Evolutionary conservation across 495 filamentous ascomycete species (phyloP).

Genomic region (Astrocystis sublimbata): DNA sequence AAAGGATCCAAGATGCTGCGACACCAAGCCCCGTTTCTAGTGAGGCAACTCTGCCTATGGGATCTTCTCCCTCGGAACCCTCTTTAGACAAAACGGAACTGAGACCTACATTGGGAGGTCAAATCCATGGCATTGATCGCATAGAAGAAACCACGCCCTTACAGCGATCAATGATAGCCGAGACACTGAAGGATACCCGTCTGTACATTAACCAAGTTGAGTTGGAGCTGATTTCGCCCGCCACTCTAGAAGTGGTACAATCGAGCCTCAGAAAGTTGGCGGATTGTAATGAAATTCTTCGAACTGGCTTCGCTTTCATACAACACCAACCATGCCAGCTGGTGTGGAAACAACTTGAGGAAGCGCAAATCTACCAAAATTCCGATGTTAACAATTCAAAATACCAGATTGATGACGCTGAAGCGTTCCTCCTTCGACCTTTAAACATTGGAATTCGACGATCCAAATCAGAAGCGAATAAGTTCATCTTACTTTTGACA

Average conservation of each 20-base stretch:
- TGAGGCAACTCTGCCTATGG: background rate
- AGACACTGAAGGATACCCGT: conserved; percentile 54
- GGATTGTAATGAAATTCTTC: conserved; percentile 62
- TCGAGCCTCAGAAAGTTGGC: conserved; percentile 36
- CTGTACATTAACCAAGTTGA: conserved; percentile 78
- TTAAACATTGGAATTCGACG: conserved; percentile 55
- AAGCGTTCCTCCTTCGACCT: conserved; percentile 55
- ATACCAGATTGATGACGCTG: conserved; percentile 18
- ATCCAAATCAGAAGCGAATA: conserved; percentile 5
- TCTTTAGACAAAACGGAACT: conserved; percentile 12
- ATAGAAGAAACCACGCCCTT: conserved; percentile 66
- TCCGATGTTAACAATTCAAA: conserved; percentile 26
- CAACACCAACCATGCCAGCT: conserved; percentile 59
- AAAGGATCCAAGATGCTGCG: background rate
- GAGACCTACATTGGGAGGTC: conserved; percentile 25
- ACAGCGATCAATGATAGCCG: conserved; percentile 75
- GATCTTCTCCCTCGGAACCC: background rate
- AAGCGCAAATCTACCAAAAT: conserved; percentile 45
- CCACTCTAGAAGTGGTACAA: conserved; percentile 9
- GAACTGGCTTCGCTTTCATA: conserved; percentile 65
- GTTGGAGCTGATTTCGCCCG: conserved; percentile 46
- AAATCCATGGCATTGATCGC: conserved; percentile 44
- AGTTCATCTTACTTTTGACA: conserved; percentile 23
- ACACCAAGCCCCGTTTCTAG: background rate
- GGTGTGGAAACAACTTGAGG: conserved; percentile 54